Evolutionary conservation across 768 basidiomycete genomes (phyloP), one percentile per base, ranked within the genome.

Genomic region (Pisolithus albus): DNA sequence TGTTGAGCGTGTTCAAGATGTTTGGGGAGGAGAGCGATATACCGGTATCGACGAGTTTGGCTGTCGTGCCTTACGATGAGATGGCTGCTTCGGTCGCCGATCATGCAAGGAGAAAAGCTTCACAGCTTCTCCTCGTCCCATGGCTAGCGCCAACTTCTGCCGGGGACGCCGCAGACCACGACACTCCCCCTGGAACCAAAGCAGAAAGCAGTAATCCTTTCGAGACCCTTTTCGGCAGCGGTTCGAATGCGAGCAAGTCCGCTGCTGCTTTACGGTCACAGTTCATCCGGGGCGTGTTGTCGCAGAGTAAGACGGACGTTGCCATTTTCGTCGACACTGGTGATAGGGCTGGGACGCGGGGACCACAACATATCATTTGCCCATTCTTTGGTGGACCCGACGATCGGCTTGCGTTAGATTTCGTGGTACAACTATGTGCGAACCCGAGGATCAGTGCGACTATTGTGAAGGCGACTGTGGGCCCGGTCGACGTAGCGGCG

Each of bases 311-410:
- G 3, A 74, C 76, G 9, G 90, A 97, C 59, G 87, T 94, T 34
- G 91, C 84, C 5, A 69, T 98, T 34, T 94, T 89, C 65, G 78
- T 96, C 52, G 95, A 97, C 65, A 75, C 84, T 23, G 85, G 65
- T 61, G 50, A 66, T 16, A 53, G 65, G 16, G 46, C 56, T 5
- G 63, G 67, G 4, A 57, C 65, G 8, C 64, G 54, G 7, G 65
- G 65, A 11, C 47, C 46, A 3, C 75, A 85, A 53, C 88, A 89
- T 56, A 61, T 97, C 26, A 82, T 94, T 64, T 63, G 93, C 39
- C 89, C 94, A 0, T 97, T 95, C 80, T 88, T 92, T 64, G 95
- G 95, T 36, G 95, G 95, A 0, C 84, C 91, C 0, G 95, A 99
- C 64, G 95, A 97, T 64, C 82, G 96, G 1, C 74, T 92, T 19